These are phyloP conservation scores for Pichia phayaonensis DNA, from an alignment of 805 yeast genomes.

Conservation along the genomic window DNA sequence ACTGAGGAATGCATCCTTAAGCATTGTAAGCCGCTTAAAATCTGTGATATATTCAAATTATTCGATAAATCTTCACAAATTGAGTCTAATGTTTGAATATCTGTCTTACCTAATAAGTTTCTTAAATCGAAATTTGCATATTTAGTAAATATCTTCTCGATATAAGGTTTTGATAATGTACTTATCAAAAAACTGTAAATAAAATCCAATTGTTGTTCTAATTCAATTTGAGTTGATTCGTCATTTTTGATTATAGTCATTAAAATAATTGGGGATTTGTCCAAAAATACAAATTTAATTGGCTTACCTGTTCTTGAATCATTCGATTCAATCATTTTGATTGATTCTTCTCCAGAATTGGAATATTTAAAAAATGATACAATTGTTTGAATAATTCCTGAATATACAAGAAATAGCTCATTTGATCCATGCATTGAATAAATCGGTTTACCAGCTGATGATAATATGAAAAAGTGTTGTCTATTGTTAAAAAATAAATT, in stretches of 20 bases:
- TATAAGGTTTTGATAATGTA: conserved; percentile 73
- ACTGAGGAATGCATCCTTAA: conserved; percentile 49
- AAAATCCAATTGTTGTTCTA: conserved; percentile 59
- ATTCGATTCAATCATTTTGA: conserved; percentile 47
- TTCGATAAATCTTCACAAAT: conserved; percentile 47
- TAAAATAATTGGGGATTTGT: conserved; percentile 62
- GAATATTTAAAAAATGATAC: conserved; percentile 56
- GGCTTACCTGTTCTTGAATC: conserved; percentile 17
- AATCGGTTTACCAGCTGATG: conserved; percentile 84
- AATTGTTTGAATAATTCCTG: conserved; percentile 77
- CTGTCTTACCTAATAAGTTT: conserved; percentile 66
- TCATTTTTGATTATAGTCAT: conserved; percentile 57
- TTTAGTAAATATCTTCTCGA: conserved; percentile 56
- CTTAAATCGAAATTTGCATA: conserved; percentile 79
- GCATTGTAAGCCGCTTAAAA: conserved; percentile 61
- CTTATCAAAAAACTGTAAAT: conserved; percentile 74
- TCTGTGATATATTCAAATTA: conserved; percentile 48
- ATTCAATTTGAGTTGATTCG: conserved; percentile 40
- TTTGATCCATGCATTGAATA: conserved; percentile 73
- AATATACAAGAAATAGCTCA: conserved; percentile 56
- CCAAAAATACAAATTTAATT: conserved; percentile 49
- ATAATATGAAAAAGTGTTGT: conserved; percentile 73
- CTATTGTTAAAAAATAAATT: conserved; percentile 29
- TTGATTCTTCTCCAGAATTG: conserved; percentile 25
- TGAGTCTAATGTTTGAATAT: conserved; percentile 60